phyloP scores from a whole-genome alignment of 2,329 filamentous ascomycete species.

The Colletotrichum gigasporum region DNA sequence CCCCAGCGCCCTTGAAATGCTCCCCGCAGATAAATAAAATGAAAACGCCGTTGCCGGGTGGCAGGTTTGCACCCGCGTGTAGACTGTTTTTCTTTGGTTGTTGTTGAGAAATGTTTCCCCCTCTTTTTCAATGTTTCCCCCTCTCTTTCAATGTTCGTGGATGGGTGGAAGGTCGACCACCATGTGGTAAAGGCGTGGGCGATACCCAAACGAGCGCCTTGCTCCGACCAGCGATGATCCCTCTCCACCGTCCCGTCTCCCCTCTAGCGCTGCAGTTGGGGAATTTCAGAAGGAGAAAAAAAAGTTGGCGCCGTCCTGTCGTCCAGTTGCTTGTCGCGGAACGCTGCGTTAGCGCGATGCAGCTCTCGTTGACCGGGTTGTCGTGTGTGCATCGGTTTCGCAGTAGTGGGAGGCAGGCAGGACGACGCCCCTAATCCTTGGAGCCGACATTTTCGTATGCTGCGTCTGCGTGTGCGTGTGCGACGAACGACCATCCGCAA shows the following conservation, averaged over 20 bases:
- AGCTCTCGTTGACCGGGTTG: slow-evolving; percentile 1
- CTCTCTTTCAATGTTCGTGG: no score
- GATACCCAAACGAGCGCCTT: no score
- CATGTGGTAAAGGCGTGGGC: no score
- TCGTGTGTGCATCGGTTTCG: slow-evolving; percentile 1
- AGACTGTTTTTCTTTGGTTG: no score
- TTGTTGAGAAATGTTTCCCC: no score
- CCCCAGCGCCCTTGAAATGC: not conserved
- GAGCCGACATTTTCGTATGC: no score
- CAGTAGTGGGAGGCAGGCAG: not conserved
- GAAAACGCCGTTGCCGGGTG: not conserved
- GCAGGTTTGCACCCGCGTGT: no score
- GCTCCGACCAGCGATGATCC: no score
- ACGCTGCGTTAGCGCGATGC: slow-evolving; percentile 17
- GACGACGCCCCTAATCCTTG: not conserved
- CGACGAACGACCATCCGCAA: not conserved
- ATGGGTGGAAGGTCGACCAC: no score
- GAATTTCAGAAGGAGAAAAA: not conserved
- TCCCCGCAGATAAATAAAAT: not conserved
- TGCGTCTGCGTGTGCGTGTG: no score
- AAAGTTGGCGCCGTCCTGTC: not conserved
- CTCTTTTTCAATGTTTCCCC: no score
- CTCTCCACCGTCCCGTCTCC: not conserved
- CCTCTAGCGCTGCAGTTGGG: not conserved
- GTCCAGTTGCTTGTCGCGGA: not conserved